Evolutionary conservation across 108 stramenopile genomes (phyloP).

Genomic region (Ochromonas danica): DNA sequence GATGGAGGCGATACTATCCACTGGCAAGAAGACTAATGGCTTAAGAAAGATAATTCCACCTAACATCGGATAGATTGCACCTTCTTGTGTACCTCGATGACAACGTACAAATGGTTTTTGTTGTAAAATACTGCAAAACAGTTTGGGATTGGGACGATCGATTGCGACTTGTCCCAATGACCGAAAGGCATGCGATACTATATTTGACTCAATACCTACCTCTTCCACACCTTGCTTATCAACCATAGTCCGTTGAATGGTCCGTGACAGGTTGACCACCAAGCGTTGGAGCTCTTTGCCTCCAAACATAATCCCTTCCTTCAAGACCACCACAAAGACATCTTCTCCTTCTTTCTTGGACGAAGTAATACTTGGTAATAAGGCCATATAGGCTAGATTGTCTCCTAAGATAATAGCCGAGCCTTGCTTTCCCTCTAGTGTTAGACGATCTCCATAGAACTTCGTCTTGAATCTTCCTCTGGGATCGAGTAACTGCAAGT

Average conservation of each 20-base stretch:
- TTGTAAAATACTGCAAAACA: not conserved
- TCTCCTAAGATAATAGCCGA: not conserved
- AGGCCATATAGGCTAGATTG: not conserved
- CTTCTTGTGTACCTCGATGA: slow-evolving; percentile 24
- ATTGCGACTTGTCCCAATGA: not conserved
- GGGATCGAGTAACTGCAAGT: slow-evolving; percentile 16
- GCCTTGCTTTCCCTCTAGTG: not conserved
- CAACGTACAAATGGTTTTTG: slow-evolving; percentile 27
- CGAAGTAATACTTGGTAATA: not conserved
- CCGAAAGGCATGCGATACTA: not conserved
- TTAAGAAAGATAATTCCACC: slow-evolving; percentile 25
- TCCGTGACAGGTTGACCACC: not conserved
- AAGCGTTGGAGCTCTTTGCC: not conserved
- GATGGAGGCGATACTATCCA: slow-evolving; percentile 23
- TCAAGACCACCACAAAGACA: not conserved
- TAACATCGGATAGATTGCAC: slow-evolving; percentile 7
- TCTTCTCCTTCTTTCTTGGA: slow-evolving; percentile 39
- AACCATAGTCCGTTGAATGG: not conserved
- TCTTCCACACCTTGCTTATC: not conserved
- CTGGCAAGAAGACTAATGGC: slow-evolving; percentile 1
- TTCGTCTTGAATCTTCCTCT: slow-evolving; percentile 4
- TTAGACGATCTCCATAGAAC: not conserved
- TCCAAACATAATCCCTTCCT: not conserved
- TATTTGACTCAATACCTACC: not conserved
- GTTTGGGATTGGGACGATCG: not conserved